Base-by-base conservation (phyloP, 306 rosid species). In the Notholithocarpus densiflorus region DNA sequence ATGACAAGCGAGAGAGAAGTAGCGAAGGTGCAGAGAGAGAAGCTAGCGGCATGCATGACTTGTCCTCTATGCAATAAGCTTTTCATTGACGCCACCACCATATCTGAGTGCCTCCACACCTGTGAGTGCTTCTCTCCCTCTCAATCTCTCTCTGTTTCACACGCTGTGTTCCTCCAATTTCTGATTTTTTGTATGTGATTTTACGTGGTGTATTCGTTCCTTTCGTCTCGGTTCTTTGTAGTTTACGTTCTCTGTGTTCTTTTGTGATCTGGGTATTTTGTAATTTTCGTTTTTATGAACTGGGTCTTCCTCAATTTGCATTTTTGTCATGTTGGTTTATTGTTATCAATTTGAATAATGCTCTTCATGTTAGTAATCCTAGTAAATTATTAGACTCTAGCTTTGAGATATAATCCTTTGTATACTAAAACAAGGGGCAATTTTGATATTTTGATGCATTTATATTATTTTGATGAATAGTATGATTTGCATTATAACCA, bases 21-120 rank as follows among this genome's bases (percentile, higher is more conserved):
- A 48, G 23, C 5, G 72, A 78, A 68, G 71, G 61, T 68, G 5
- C 3, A 52, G 10, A 56, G 40, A 31, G 53, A 62, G 2, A 62
- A 81, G 71, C 20, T 88, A 40, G 32, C 65, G 1, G 15, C 74
- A 75, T 65, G 71, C 70, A 40, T 88, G 40, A 70, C 83, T 1
- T 88, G 91, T 74, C 60, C 4, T 65, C 79, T 88, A 61, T 88
- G 91, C 21, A 5, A 71, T 12, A 29, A 55, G 2, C 37, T 53
- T n/a, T 71, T 75, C 72, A 81, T 1, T 64, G 78, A 88, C 10
- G 86, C 91, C 20, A 77, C 91, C 34, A 76, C 86, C 1, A 71
- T 86, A 1, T 12, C 71, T 14, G 89, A 81, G 72, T 88, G 91
- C 88, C 64, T 82, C 27, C 83, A 88, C 75, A 64, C 82, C 31